phyloP scores from a whole-genome alignment of 2,329 filamentous ascomycete species.

The Pseudofabraea citricarpa region DNA sequence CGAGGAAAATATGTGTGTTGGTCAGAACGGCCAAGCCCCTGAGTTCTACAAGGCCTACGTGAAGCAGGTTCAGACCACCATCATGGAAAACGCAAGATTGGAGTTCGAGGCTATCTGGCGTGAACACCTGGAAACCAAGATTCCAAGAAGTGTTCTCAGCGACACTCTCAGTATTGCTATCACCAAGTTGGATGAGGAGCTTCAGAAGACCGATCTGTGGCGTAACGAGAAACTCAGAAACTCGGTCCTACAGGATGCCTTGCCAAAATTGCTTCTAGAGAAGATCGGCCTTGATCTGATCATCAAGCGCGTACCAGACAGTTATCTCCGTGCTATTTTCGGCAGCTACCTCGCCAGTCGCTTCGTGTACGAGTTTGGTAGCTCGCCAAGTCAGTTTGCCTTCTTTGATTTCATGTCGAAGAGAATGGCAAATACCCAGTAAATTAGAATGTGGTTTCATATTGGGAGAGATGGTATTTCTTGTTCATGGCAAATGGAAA shows the following conservation, averaged over 20 bases:
- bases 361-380: conserved; percentile 95
- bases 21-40: conserved; percentile 69
- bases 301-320: conserved; percentile 80
- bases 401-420: conserved; percentile 92
- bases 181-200: conserved; percentile 92
- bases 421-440: conserved; percentile 48
- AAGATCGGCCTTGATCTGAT: conserved; percentile 91
- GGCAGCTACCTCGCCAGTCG: conserved; percentile 91
- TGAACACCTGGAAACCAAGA: conserved; percentile 78
- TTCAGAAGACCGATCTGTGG: conserved; percentile 92
- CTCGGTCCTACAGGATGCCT: conserved; percentile 76
- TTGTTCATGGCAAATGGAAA: not conserved
- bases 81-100: conserved; percentile 83
- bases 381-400: conserved; percentile 88
- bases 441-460: not conserved
- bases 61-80: conserved; percentile 82
- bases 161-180: conserved; percentile 90
- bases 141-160: conserved; percentile 78
- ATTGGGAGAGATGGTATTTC: not conserved
- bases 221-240: conserved; percentile 72
- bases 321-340: conserved; percentile 91
- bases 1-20: conserved; percentile 89
- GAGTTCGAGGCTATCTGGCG: conserved; percentile 99
- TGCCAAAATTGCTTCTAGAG: conserved; percentile 77
- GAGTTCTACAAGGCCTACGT: conserved; percentile 94